Evolutionary conservation across 2,329 filamentous ascomycete species (phyloP), one percentile per base, ranked within the genome.

Genomic region (Tolypocladium guangdongense): DNA sequence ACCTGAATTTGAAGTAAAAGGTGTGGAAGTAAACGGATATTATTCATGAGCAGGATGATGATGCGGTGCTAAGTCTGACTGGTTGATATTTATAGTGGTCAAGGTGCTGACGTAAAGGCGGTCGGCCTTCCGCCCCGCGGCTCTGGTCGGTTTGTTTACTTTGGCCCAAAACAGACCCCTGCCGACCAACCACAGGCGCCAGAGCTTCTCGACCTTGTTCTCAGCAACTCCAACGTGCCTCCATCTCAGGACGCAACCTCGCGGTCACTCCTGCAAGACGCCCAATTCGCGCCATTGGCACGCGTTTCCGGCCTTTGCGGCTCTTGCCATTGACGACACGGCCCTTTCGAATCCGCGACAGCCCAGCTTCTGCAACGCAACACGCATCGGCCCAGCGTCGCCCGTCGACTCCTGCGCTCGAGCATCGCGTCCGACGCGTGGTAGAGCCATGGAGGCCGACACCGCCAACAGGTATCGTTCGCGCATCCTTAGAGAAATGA

Each of bases 401-500:
- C 27, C 27, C 43, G 43, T 47, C 43, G 43, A 47, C 43, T 47
- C 43, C 43, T 47, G 5, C 43, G 43, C 50, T 39, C 47, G 22
- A 38, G 22, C 38, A 54, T 50, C 53, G 53, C 50, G 50, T 48
- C 39, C 11, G 47, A 50, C 54, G 54, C 54, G 50, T 52, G 33
- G 51, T 52, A 51, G 57, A 65, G 62, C 64, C 57, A 75, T 75
- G 73, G 73, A 74, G 62, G 60, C 65, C 61, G 71, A 75, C 59
- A 62, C 64, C 48, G 62, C 64, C 53, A 69, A 57, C 60, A 69
- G 71, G 60, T 75, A 73, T 67, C 72, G 71, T 61, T 75, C 73
- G 61, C 73, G 73, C 59, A 73, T 75, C 56, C 68, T 75, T 60
- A 72, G 76, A 65, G 76, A 78, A 67, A 77, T 78, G 74, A 73